Base-by-base conservation (phyloP, 208 protist species). In the Tritrichomonas foetus region DNA sequence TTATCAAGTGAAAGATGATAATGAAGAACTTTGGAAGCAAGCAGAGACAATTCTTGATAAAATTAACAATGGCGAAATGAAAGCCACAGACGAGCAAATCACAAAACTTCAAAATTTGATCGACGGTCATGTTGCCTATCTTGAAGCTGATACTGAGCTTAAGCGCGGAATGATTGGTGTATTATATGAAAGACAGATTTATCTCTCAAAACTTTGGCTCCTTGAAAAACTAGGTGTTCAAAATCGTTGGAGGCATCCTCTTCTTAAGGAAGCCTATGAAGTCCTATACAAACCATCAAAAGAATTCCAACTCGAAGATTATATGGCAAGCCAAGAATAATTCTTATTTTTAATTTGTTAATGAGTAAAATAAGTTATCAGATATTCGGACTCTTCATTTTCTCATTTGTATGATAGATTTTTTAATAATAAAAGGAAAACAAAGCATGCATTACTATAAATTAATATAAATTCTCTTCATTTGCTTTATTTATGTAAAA, bases 241-340 rank as follows among this genome's bases (percentile, higher is more conserved):
- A 89, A 89, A 89, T 57, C 41, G 57, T 57, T 89, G 78, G 78
- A 47, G 30, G 16, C 78, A 89, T 57, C 78, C 44, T n/a, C 27
- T 89, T 13, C 30, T 89, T 22, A 20, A 89, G 39, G 47, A 89
- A 27, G 41, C 57, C 5, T 33, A 57, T n/a, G 25, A 44, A 2
- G 39, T 89, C 27, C 22, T 89, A 61, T 89, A 89, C 39, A 33
- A 44, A 57, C 47, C 33, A 89, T 20, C 41, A 57, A 39, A 89
- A 57, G 78, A 47, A 89, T 89, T 89, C n/a, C 41, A 89, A 39
- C 47, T 89, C 36, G 78, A 89, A 57, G 78, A 89, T 50, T 89
- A 89, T 27, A 47, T 33, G 47, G 78, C 8, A 89, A 57, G 30
- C 14, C 44, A 89, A 53, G 44, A 84, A 3, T 84, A 53, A 84